Evolutionary conservation across 2,329 filamentous ascomycete genomes (phyloP), one percentile per base, ranked within the genome.

Genomic region (Beauveria varroae): DNA sequence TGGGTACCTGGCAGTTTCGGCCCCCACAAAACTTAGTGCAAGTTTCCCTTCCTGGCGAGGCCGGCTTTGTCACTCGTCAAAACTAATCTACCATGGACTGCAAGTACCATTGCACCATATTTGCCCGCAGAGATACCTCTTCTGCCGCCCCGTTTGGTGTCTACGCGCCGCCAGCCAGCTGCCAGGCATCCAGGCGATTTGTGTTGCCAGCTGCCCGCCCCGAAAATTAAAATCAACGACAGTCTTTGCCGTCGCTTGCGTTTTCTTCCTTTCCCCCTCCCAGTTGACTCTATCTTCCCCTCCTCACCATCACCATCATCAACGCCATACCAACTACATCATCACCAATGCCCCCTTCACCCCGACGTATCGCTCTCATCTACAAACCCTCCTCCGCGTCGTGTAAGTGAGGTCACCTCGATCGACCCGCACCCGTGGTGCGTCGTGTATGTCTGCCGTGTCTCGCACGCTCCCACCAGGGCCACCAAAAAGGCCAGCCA

Each of bases 1-100:
- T 54, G 12, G 49, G 41, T 60, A 60, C 57, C 49, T 60, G 18
- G 14, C 16, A 54, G 50, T 20, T 60, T 60, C 50, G 44, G 57
- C 50, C 57, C 57, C 57, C 57, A 54, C 50, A 46, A 22, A 8
- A 47, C 22, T 47, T 59, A 59, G 57, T 59, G 40, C 26, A 46
- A 41, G 50, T 60, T 60, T 53, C 57, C 57, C 40, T 53, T 60
- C 57, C 50, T 53, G 57, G 57, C 49, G 47, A 53, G 41, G 24
- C 57, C 18, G 20, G 24, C 50, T 53, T 46, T 53, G 57, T 60
- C 49, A 54, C 49, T 60, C 40, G 57, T 53, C 57, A 37, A 30
- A 40, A 50, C 26, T 40, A 50, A 46, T 24, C 9, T 2, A 9
- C 34, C 34, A 37, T 16, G 34, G 4, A 5, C 22, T 5, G 16